Evolutionary conservation across 2,329 filamentous ascomycete species (phyloP).

Genomic region (Trichophyton schoenleinii): DNA sequence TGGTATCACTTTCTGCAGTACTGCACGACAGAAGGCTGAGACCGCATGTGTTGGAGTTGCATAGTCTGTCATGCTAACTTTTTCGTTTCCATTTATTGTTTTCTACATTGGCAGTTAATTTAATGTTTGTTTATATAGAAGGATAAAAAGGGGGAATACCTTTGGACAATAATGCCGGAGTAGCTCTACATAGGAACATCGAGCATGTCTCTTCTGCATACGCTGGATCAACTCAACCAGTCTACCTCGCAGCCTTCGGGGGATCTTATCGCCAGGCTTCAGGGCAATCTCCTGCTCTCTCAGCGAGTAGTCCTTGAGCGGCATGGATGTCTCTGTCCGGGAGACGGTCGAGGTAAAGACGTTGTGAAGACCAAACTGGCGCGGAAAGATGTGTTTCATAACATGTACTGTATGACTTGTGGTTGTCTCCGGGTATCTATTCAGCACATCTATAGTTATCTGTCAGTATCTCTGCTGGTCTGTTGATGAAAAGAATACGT

Average conservation of each 20-base stretch:
- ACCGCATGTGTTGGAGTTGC: constrained; percentile 57
- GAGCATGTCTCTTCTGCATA: constrained; percentile 56
- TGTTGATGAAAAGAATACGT: constrained; percentile 26
- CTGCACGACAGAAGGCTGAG: constrained; percentile 75
- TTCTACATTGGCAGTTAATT: constrained; percentile 5
- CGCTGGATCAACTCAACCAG: constrained; percentile 48
- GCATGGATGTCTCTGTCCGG: constrained; percentile 52
- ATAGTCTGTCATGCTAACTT: constrained; percentile 44
- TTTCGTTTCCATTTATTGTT: constrained; percentile 12
- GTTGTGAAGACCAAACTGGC: constrained; percentile 82
- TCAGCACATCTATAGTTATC: constrained; percentile 57
- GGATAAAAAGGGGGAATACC: constrained; percentile 22
- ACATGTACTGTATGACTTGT: constrained; percentile 51
- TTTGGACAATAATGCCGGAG: constrained; percentile 68
- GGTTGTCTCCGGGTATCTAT: constrained; percentile 46
- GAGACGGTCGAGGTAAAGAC: constrained; percentile 67
- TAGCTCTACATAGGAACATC: constrained; percentile 68
- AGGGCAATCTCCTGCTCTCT: constrained; percentile 66
- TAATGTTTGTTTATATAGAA: background rate
- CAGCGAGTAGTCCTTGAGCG: constrained; percentile 71
- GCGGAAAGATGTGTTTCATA: constrained; percentile 87
- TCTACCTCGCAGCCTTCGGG: constrained; percentile 49
- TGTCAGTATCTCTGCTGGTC: background rate
- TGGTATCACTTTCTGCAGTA: constrained; percentile 60
- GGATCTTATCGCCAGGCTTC: constrained; percentile 19